Percentiles rank a stretch among this genome's conserved stretches.
phyloP scores from a whole-genome alignment of 805 yeast genomes.

The Cyberlindnera euphorbiiphila region DNA sequence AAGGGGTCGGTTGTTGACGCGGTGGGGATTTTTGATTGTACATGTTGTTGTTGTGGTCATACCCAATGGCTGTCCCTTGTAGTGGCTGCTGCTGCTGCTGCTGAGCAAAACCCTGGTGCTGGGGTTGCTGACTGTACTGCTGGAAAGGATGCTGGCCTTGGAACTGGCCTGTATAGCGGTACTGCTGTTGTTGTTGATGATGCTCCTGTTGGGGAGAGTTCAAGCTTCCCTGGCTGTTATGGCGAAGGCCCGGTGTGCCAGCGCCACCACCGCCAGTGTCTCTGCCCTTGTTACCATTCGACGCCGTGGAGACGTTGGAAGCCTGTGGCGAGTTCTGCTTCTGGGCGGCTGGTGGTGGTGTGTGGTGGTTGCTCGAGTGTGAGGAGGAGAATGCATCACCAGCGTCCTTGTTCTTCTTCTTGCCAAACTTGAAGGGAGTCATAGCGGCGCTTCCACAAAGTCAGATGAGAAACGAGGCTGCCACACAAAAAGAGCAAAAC shows the following conservation, averaged over 20 bases:
- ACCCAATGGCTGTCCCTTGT: slow-evolving; percentile 12
- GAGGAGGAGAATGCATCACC: slow-evolving; percentile 18
- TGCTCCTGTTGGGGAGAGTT: slow-evolving; percentile 13
- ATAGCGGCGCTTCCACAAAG: too few relatives aligned
- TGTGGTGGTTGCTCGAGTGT: slow-evolving; percentile 17
- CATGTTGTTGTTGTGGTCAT: slow-evolving; percentile 25
- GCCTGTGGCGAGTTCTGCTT: slow-evolving; percentile 25
- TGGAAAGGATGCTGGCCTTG: slow-evolving; percentile 10
- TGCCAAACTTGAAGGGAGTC: slow-evolving; percentile 56
- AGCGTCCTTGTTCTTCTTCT: slow-evolving; percentile 38
- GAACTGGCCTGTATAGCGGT: too few relatives aligned
- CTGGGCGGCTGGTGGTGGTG: slow-evolving; percentile 5
- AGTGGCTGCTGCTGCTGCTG: slow-evolving; percentile 7
- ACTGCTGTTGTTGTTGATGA: slow-evolving; percentile 13
- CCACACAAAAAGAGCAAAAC: too few relatives aligned
- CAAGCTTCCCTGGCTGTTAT: slow-evolving; percentile 12
- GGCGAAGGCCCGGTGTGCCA: neutral
- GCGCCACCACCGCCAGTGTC: neutral
- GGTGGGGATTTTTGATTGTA: slow-evolving; percentile 24
- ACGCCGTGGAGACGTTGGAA: slow-evolving; percentile 21
- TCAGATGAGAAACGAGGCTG: too few relatives aligned
- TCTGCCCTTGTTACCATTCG: slow-evolving; percentile 8
- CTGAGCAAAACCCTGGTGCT: neutral
- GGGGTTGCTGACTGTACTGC: slow-evolving; percentile 2
- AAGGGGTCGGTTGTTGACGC: slow-evolving; percentile 14